phyloP scores from a whole-genome alignment of 1,284 basidiomycete species.

The Apiotrichum porosum region DNA sequence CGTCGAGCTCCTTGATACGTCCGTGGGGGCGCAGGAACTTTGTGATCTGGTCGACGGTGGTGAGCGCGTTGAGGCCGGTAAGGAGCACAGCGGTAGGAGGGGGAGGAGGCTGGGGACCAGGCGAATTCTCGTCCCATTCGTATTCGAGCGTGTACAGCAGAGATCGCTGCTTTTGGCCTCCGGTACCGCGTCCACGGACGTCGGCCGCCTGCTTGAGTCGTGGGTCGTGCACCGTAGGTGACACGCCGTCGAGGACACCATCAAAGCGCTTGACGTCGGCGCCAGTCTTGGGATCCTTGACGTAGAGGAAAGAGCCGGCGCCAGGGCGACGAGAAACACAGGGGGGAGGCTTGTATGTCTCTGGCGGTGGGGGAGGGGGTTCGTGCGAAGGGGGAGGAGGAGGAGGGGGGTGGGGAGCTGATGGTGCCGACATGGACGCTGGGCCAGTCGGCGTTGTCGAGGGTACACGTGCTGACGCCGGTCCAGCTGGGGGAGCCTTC shows the following conservation, averaged over 20 bases:
- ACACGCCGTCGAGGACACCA: constrained; percentile 28
- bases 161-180: constrained; percentile 29
- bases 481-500: not conserved
- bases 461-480: not conserved
- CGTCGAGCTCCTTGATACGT: constrained; percentile 63
- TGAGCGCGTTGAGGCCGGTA: constrained; percentile 66
- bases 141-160: constrained; percentile 28
- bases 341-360: constrained; percentile 19
- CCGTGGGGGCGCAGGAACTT: constrained; percentile 68
- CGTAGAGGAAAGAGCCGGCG: constrained; percentile 26
- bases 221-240: constrained; percentile 31
- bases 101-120: constrained; percentile 67
- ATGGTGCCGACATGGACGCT: not conserved
- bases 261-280: constrained; percentile 36
- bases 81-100: constrained; percentile 62
- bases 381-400: constrained; percentile 12
- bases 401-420: not conserved
- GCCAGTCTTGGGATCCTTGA: constrained; percentile 15
- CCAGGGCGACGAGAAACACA: constrained; percentile 25
- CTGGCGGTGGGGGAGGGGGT: constrained; percentile 22
- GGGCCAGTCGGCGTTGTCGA: not conserved
- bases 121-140: constrained; percentile 69
- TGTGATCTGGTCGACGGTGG: constrained; percentile 62
- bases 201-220: constrained; percentile 21
- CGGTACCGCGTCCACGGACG: constrained; percentile 24